phyloP scores from a whole-genome alignment of 2,329 filamentous ascomycete genomes.

The Escovopsis weberi region DNA sequence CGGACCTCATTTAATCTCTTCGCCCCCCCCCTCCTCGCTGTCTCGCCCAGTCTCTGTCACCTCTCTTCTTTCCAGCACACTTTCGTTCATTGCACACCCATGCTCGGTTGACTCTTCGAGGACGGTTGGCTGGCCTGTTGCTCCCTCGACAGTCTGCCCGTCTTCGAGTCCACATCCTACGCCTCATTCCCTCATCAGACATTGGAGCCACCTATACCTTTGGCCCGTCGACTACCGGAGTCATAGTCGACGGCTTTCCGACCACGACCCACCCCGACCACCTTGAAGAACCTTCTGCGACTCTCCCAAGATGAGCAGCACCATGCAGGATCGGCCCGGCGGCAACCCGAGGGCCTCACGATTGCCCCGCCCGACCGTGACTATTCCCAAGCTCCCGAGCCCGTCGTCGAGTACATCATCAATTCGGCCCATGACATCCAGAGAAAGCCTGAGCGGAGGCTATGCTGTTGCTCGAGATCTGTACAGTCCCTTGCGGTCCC shows the following conservation, averaged over 20 bases:
- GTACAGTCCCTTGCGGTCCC: slow-evolving; percentile 26
- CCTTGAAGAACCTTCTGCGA: not conserved
- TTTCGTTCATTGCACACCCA: not conserved
- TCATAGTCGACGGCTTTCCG: no score
- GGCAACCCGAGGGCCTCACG: slow-evolving; percentile 24
- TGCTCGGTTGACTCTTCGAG: no score
- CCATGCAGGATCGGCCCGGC: slow-evolving; percentile 21
- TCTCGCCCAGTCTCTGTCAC: no score
- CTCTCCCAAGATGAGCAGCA: slow-evolving; percentile 17
- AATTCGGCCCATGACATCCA: slow-evolving; percentile 16
- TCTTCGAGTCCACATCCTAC: not conserved
- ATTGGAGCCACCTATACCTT: no score
- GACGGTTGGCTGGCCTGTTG: no score
- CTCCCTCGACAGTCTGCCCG: not conserved
- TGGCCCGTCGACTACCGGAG: no score
- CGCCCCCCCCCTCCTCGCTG: no score
- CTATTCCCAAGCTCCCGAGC: slow-evolving; percentile 17
- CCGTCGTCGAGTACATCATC: slow-evolving; percentile 9
- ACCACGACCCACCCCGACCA: no score
- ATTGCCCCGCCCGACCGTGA: slow-evolving; percentile 18
- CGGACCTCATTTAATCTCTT: no score
- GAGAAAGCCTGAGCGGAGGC: slow-evolving; percentile 12
- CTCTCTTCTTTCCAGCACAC: no score
- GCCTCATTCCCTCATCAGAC: not conserved
- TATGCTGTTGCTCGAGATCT: slow-evolving; percentile 15